Conservation (phyloP, 2,329 filamentous ascomycete species). For the Colletotrichum lupini region DNA sequence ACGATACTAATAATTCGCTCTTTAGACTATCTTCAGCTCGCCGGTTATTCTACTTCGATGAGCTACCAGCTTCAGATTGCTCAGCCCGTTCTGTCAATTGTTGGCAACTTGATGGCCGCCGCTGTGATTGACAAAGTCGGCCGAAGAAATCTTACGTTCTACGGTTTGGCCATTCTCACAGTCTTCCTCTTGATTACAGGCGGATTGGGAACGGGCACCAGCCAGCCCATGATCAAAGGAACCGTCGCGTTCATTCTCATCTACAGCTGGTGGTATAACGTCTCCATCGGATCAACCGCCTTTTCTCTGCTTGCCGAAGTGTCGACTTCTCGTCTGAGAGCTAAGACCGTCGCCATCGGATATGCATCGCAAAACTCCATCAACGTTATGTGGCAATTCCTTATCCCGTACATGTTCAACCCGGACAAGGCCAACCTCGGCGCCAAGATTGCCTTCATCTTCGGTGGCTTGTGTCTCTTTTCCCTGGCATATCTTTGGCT, state of each 20-base stretch:
- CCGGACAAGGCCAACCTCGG: constrained; percentile 45
- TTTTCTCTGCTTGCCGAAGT: constrained; percentile 51
- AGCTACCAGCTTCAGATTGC: constrained; percentile 53
- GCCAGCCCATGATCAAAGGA: constrained; percentile 35
- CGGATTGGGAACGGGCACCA: constrained; percentile 46
- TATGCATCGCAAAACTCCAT: constrained; percentile 45
- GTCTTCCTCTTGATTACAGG: constrained; percentile 53
- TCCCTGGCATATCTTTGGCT: constrained; percentile 46
- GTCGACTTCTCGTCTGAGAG: constrained; percentile 49
- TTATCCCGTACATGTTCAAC: constrained; percentile 40
- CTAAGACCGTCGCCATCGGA: constrained; percentile 53
- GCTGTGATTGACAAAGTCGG: constrained; percentile 50
- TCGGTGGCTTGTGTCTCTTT: constrained; percentile 46
- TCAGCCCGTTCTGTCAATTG: constrained; percentile 50
- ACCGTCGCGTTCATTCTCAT: constrained; percentile 50
- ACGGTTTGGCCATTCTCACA: constrained; percentile 46
- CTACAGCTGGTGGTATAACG: constrained; percentile 52
- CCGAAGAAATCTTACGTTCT: constrained; percentile 49
- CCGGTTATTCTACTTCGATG: constrained; percentile 49
- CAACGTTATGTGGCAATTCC: constrained; percentile 35
- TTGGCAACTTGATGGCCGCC: constrained; percentile 53
- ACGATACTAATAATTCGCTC: background rate
- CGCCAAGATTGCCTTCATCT: constrained; percentile 54
- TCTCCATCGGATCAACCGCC: constrained; percentile 54
- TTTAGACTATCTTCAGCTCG: constrained; percentile 51